Evolutionary conservation across 805 yeast genomes (phyloP).

Genomic region (Spathaspora sp.): DNA sequence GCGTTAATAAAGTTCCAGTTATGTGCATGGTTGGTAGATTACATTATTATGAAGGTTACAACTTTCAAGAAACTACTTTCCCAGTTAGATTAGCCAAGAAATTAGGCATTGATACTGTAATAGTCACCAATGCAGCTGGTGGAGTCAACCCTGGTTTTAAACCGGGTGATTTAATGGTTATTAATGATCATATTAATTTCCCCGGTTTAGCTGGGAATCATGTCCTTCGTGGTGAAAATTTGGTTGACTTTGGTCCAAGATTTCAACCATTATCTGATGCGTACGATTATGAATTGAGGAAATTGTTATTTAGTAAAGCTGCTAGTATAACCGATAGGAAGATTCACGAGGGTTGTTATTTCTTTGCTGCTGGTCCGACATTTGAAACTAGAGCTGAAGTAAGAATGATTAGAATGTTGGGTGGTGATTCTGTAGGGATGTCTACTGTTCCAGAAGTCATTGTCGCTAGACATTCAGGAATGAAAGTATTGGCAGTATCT

Average conservation of each 20-base stretch:
- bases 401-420: constrained; percentile 63
- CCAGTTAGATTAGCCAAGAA: constrained; percentile 74
- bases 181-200: constrained; percentile 82
- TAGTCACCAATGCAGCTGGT: constrained; percentile 97
- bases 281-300: constrained; percentile 71
- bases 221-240: constrained; percentile 84
- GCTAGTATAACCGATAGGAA: constrained; percentile 48
- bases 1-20: constrained; percentile 67
- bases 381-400: constrained; percentile 92
- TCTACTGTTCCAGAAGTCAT: constrained; percentile 96
- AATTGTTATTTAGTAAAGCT: constrained; percentile 50
- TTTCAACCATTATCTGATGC: constrained; percentile 89
- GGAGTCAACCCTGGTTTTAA: constrained; percentile 65
- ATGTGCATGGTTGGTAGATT: constrained; percentile 92
- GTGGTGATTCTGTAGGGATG: constrained; percentile 97
- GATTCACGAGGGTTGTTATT: constrained; percentile 84
- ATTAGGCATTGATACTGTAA: constrained; percentile 57
- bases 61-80: constrained; percentile 76
- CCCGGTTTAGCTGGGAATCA: constrained; percentile 90
- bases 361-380: constrained; percentile 88
- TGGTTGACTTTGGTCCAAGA: constrained; percentile 77
- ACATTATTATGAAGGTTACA: constrained; percentile 90
- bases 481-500: constrained; percentile 79
- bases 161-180: constrained; percentile 90
- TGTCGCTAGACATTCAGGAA: constrained; percentile 84